Evolutionary conservation across 116 monocot species (phyloP).

Genomic region (Posidonia oceanica): DNA sequence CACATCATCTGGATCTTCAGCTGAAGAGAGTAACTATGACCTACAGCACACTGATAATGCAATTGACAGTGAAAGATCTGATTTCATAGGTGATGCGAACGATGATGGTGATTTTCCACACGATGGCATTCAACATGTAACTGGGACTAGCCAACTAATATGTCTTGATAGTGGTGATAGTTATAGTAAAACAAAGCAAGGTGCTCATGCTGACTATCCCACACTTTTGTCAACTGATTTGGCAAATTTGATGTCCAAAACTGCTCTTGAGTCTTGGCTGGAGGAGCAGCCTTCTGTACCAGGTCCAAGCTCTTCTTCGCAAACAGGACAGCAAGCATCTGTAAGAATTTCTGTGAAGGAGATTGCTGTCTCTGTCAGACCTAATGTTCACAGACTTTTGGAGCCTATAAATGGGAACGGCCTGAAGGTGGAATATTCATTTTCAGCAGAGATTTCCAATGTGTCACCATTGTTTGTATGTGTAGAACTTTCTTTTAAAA

Average conservation of each 20-base stretch:
- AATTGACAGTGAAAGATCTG: constrained; percentile 28
- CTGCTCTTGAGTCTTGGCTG: constrained; percentile 82
- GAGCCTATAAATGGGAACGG: constrained; percentile 65
- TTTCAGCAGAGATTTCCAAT: constrained; percentile 52
- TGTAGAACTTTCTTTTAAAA: constrained; percentile 59
- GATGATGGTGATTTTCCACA: constrained; percentile 8
- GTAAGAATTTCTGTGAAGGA: constrained; percentile 81
- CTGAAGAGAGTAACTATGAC: constrained; percentile 36
- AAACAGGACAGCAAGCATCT: constrained; percentile 15
- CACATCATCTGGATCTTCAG: constrained; percentile 40
- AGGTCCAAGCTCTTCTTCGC: constrained; percentile 13
- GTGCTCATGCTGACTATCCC: constrained; percentile 11
- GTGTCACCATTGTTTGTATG: constrained; percentile 47
- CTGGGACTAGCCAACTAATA: constrained; percentile 15
- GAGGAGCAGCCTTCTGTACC: constrained; percentile 40
- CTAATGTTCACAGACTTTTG: constrained; percentile 43
- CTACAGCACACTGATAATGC: constrained; percentile 41
- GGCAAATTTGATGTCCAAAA: constrained; percentile 55
- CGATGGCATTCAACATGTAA: constrained; percentile 16
- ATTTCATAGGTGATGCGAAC: constrained; percentile 13
- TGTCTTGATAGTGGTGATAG: constrained; percentile 26
- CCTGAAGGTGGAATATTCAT: constrained; percentile 60
- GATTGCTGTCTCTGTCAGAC: constrained; percentile 32
- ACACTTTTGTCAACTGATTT: constrained; percentile 45
- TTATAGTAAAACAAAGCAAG: constrained; percentile 16